A percentile compares a stretch with the other conserved stretches of the same genome.
phyloP scores from a whole-genome alignment of 192 early-diverging fungal genomes.

The Backusella sp. region DNA sequence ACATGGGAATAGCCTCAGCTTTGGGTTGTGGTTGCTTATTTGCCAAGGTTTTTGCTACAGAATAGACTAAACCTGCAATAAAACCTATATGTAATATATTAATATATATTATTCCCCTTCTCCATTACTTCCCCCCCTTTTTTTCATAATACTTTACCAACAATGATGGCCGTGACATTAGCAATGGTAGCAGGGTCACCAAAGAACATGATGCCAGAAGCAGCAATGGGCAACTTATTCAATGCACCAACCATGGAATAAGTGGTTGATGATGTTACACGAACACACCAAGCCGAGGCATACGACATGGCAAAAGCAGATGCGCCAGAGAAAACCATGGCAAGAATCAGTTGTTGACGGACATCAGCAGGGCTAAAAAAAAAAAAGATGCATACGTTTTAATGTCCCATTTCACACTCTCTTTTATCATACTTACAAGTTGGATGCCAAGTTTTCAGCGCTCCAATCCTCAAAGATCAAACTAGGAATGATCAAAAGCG shows the following conservation, averaged over 20 bases:
- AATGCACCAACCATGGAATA: slow-evolving; percentile 97
- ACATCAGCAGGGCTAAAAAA: slow-evolving; percentile 39
- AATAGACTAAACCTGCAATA: slow-evolving; percentile 70
- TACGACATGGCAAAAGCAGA: slow-evolving; percentile 93
- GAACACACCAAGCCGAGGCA: slow-evolving; percentile 76
- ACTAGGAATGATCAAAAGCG: slow-evolving; percentile 70
- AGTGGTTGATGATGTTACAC: slow-evolving; percentile 68
- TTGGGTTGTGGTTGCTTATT: slow-evolving; percentile 38
- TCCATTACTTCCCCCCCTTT: neutral
- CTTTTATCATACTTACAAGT: slow-evolving; percentile 45
- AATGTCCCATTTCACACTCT: neutral
- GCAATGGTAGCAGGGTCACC: slow-evolving; percentile 82
- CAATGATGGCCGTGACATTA: slow-evolving; percentile 77
- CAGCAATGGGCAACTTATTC: slow-evolving; percentile 95
- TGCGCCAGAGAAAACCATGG: slow-evolving; percentile 76
- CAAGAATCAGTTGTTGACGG: slow-evolving; percentile 51
- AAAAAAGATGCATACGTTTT: slow-evolving; percentile 1
- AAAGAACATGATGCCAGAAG: slow-evolving; percentile 95
- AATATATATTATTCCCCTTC: neutral
- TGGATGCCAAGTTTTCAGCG: slow-evolving; percentile 53
- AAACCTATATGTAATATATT: slow-evolving; percentile 37
- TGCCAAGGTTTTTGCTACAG: slow-evolving; percentile 66
- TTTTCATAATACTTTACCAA: slow-evolving; percentile 55
- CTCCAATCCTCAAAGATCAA: slow-evolving; percentile 69
- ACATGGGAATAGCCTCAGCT: slow-evolving; percentile 34